Conservation (phyloP, 306 rosid genomes). For the Castanopsis chinensis region DNA sequence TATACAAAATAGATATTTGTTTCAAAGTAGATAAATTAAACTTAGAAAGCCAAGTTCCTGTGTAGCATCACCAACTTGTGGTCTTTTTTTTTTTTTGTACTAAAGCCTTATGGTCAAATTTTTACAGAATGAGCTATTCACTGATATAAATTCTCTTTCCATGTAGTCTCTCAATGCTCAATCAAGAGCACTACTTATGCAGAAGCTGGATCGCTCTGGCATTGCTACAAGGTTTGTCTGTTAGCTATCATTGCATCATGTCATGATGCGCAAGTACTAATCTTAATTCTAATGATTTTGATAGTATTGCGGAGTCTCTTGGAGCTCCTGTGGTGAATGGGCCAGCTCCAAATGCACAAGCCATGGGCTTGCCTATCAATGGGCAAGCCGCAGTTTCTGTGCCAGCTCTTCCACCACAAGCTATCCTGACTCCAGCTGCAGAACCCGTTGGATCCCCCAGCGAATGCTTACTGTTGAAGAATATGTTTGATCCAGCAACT, state of each 20-base stretch:
- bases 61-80: not conserved
- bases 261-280: not conserved
- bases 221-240: constrained; percentile 68
- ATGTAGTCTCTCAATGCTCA: constrained; percentile 93
- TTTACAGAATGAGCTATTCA: not conserved
- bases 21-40: not conserved
- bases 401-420: constrained; percentile 46
- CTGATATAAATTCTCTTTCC: constrained; percentile 14
- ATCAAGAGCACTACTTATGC: constrained; percentile 94
- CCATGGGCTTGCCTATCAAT: constrained; percentile 59
- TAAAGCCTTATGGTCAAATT: not conserved
- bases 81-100: not conserved
- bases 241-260: not conserved
- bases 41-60: not conserved
- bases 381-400: constrained; percentile 53
- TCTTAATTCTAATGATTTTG: constrained; percentile 12
- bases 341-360: constrained; percentile 55
- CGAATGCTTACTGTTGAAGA: constrained; percentile 84
- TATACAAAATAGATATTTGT: not conserved
- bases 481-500: constrained; percentile 91
- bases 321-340: constrained; percentile 73
- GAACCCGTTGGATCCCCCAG: constrained; percentile 84
- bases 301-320: constrained; percentile 68
- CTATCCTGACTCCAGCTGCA: constrained; percentile 44
- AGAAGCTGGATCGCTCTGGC: constrained; percentile 89